phyloP scores from a whole-genome alignment of 345 rosid genomes.

The Pugionium dolabratum region DNA sequence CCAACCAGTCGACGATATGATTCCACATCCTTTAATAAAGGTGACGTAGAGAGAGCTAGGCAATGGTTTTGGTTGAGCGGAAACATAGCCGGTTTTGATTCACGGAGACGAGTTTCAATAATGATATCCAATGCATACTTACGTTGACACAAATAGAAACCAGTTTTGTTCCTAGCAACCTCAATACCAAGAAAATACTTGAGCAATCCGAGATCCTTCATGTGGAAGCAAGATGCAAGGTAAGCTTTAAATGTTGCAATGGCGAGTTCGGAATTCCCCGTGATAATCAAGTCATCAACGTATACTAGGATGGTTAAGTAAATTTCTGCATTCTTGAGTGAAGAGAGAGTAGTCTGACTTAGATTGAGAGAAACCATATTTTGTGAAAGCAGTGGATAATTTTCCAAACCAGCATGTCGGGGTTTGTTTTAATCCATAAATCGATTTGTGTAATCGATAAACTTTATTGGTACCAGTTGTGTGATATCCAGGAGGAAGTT shows the following conservation, averaged over 20 bases:
- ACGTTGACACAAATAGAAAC: not conserved
- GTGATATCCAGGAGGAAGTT: not conserved
- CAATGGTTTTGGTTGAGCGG: not conserved
- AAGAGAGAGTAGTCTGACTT: not conserved
- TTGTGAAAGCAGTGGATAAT: fast-evolving
- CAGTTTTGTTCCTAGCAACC: not conserved
- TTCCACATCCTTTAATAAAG: not conserved
- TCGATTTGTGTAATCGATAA: not conserved
- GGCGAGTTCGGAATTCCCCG: not conserved
- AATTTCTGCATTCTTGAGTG: not conserved
- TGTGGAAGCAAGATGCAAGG: not conserved
- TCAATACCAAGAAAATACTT: not conserved
- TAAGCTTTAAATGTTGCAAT: not conserved
- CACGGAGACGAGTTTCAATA: not conserved
- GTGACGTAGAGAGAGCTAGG: not conserved
- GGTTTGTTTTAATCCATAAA: not conserved
- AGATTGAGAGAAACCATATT: not conserved
- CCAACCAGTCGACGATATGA: not conserved
- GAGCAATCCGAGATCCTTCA: not conserved
- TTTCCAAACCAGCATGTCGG: not conserved
- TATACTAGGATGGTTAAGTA: not conserved
- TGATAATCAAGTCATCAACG: not conserved
- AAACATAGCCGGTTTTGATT: not conserved
- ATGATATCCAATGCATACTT: not conserved
- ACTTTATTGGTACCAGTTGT: not conserved